Conservation (phyloP, 2,329 filamentous ascomycete genomes). For the Trichoderma arundinaceum region DNA sequence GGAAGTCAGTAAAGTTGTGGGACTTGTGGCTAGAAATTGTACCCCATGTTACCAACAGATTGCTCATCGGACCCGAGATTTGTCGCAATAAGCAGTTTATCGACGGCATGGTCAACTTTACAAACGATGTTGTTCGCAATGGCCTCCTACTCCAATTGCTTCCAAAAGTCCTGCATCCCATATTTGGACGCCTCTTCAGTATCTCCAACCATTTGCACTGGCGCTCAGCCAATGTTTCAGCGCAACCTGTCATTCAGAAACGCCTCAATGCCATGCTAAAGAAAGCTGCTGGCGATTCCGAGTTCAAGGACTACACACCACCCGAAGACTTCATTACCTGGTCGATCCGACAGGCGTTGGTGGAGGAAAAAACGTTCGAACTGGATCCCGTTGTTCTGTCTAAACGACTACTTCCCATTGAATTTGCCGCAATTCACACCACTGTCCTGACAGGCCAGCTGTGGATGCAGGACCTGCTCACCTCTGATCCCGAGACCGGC, state of each 20-base stretch:
- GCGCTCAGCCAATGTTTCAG: slow-evolving; percentile 48
- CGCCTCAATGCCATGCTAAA: slow-evolving; percentile 54
- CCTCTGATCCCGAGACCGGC: slow-evolving; percentile 44
- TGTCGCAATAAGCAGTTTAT: slow-evolving; percentile 54
- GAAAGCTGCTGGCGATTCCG: slow-evolving; percentile 49
- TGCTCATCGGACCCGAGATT: slow-evolving; percentile 48
- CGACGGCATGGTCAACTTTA: slow-evolving; percentile 55
- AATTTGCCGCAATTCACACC: slow-evolving; percentile 65
- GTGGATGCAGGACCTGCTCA: slow-evolving; percentile 54
- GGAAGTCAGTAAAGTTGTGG: slow-evolving; percentile 52
- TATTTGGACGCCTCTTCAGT: slow-evolving; percentile 53
- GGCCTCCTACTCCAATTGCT: slow-evolving; percentile 53
- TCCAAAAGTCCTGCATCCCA: slow-evolving; percentile 55
- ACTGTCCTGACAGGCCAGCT: slow-evolving; percentile 58
- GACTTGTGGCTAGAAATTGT: slow-evolving; percentile 51
- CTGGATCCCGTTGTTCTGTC: slow-evolving; percentile 56
- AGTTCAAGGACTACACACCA: slow-evolving; percentile 49
- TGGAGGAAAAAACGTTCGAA: slow-evolving; percentile 51
- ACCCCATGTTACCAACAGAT: slow-evolving; percentile 51
- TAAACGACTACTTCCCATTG: slow-evolving; percentile 58
- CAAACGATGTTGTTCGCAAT: slow-evolving; percentile 55
- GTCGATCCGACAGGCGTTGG: slow-evolving; percentile 57
- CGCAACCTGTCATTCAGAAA: slow-evolving; percentile 55
- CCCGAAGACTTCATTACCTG: slow-evolving; percentile 65
- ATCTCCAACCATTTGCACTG: slow-evolving; percentile 56